Percentiles rank a stretch among this genome's conserved stretches.
phyloP scores from a whole-genome alignment of 2,329 filamentous ascomycete species.

The Colletotrichum spaethianum region DNA sequence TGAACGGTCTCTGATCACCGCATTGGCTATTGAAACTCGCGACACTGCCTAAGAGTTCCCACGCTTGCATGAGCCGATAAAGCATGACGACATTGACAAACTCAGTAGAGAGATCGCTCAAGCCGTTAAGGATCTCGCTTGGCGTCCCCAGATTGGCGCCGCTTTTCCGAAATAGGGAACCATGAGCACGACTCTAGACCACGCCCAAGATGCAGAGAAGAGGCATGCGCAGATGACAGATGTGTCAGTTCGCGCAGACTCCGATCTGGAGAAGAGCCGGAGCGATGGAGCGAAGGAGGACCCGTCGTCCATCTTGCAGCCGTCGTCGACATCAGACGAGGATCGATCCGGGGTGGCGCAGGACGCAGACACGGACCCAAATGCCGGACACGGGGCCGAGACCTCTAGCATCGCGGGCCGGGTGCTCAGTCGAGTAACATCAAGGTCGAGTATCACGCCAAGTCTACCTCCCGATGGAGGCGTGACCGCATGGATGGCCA shows the following conservation, averaged over 20 bases:
- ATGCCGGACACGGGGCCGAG: constrained; percentile 11
- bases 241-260: background rate
- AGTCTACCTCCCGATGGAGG: constrained; percentile 68
- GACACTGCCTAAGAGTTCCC: background rate
- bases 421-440: constrained; percentile 58
- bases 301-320: background rate
- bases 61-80: background rate
- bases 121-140: constrained; percentile 8
- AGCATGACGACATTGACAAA: constrained; percentile 13
- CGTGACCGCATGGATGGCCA: constrained; percentile 60
- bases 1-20: background rate
- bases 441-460: constrained; percentile 56
- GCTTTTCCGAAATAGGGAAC: constrained; percentile 1
- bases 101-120: constrained; percentile 1
- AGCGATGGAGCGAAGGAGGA: background rate
- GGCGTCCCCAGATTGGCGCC: background rate
- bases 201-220: constrained; percentile 9
- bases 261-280: constrained; percentile 2
- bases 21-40: background rate
- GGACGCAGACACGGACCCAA: constrained; percentile 5
- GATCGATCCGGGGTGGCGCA: background rate
- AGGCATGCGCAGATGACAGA: background rate
- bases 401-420: constrained; percentile 49
- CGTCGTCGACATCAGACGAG: constrained; percentile 12
- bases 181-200: constrained; percentile 3